Conservation (phyloP, 2,329 filamentous ascomycete species). For the Fusarium camptoceras region DNA sequence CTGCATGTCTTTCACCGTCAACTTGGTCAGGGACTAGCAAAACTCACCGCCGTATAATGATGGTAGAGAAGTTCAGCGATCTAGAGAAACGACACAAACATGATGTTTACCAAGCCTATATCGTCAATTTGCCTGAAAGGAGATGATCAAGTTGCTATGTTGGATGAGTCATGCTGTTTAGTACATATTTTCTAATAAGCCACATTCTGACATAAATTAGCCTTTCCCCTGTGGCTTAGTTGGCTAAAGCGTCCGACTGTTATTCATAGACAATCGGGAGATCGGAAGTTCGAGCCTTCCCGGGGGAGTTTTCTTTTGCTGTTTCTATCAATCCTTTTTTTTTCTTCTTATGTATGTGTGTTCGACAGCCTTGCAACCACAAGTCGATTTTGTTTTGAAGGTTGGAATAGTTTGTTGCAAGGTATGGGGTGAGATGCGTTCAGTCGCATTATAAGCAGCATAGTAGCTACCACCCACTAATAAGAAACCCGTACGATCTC, state of each 20-base stretch:
- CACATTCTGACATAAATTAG: accelerated
- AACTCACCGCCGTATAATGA: no score
- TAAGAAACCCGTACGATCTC: background rate
- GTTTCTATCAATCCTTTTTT: accelerated
- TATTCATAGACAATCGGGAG: slow-evolving; percentile 46
- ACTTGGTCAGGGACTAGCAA: no score
- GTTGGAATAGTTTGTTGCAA: background rate
- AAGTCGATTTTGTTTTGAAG: background rate
- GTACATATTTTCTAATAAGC: accelerated
- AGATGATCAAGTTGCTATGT: background rate
- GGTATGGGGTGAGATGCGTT: background rate
- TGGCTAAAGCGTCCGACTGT: slow-evolving; percentile 45
- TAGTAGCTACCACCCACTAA: background rate
- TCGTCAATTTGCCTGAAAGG: no score
- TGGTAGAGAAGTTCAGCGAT: background rate
- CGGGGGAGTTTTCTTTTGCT: slow-evolving; percentile 36
- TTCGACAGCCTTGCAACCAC: background rate
- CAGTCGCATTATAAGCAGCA: no score
- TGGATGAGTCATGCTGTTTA: accelerated
- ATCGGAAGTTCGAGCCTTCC: slow-evolving; percentile 49
- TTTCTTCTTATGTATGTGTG: background rate
- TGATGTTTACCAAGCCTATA: background rate
- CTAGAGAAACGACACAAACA: background rate
- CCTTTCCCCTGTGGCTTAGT: slow-evolving; percentile 18
- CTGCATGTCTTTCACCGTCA: accelerated